Percentiles rank a stretch among this genome's conserved stretches.
Conservation (phyloP, 2,329 filamentous ascomycete species). For the Xylariaceae sp. region DNA sequence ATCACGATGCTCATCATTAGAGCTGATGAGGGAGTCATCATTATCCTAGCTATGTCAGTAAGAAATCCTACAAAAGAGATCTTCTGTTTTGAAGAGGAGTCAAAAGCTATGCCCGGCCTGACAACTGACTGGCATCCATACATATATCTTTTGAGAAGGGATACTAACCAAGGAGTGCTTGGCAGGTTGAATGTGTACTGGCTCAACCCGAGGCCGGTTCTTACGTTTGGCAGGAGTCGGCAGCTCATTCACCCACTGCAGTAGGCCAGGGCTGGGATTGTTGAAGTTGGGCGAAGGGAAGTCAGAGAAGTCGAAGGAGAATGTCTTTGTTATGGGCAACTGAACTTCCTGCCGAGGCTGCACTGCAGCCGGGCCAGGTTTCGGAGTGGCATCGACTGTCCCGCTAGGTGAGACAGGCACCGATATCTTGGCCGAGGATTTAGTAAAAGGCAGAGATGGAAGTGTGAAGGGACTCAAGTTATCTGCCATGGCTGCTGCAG, state of each 20-base stretch:
- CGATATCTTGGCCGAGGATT: too few relatives aligned
- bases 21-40: conserved; percentile 5
- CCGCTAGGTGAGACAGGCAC: background rate
- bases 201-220: conserved; percentile 11
- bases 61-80: background rate
- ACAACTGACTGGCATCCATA: background rate
- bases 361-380: background rate
- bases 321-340: conserved; percentile 18
- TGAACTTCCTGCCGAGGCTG: conserved; percentile 1
- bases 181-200: conserved; percentile 12
- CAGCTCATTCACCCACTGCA: conserved; percentile 24
- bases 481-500: too few relatives aligned
- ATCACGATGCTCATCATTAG: conserved; percentile 13
- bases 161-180: conserved; percentile 23
- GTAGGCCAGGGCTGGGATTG: conserved; percentile 18
- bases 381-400: background rate
- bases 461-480: too few relatives aligned
- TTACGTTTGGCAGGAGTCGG: conserved; percentile 8
- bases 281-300: conserved; percentile 18
- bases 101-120: background rate
- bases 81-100: background rate
- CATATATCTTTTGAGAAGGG: background rate
- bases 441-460: too few relatives aligned
- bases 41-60: conserved; percentile 6
- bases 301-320: conserved; percentile 21